phyloP scores from a whole-genome alignment of 352 stramenopile genomes.

The Phytophthora rubi region DNA sequence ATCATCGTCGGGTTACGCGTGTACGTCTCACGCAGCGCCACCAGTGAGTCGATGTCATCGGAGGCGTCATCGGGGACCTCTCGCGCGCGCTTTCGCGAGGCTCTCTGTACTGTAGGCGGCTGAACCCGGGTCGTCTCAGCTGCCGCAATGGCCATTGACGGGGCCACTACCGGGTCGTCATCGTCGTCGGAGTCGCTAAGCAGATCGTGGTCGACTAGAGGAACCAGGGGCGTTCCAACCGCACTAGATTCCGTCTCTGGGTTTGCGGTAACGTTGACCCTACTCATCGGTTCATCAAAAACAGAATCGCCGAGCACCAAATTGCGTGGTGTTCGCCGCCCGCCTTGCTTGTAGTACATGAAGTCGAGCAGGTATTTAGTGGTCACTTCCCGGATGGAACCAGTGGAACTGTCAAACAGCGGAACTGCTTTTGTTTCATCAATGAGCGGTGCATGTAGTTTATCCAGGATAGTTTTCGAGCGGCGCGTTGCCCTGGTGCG shows the following conservation, averaged over 20 bases:
- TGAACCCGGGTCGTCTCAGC: no score
- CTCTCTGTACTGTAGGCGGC: not conserved
- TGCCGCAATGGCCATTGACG: no score
- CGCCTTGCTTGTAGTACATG: conserved; percentile 3
- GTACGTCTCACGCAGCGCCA: not conserved
- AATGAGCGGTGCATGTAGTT: not conserved
- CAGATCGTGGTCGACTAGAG: not conserved
- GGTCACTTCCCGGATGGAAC: not conserved
- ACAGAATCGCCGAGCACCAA: not conserved
- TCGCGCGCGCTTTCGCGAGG: not conserved
- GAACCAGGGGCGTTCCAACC: not conserved
- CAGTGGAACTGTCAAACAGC: not conserved
- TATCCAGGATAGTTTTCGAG: conserved; percentile 3
- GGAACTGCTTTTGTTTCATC: not conserved
- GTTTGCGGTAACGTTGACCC: not conserved
- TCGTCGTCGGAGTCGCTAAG: not conserved
- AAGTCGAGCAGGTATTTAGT: conserved; percentile 6
- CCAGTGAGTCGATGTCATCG: conserved; percentile 1
- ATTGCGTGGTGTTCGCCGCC: not conserved
- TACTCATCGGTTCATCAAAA: not conserved
- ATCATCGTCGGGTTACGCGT: not conserved
- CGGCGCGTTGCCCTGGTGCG: not conserved
- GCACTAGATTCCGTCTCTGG: not conserved
- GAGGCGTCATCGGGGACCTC: not conserved
- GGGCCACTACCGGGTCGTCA: not conserved